Base-by-base conservation (phyloP, 2,329 filamentous ascomycete species). In the Ascochyta koolunga region DNA sequence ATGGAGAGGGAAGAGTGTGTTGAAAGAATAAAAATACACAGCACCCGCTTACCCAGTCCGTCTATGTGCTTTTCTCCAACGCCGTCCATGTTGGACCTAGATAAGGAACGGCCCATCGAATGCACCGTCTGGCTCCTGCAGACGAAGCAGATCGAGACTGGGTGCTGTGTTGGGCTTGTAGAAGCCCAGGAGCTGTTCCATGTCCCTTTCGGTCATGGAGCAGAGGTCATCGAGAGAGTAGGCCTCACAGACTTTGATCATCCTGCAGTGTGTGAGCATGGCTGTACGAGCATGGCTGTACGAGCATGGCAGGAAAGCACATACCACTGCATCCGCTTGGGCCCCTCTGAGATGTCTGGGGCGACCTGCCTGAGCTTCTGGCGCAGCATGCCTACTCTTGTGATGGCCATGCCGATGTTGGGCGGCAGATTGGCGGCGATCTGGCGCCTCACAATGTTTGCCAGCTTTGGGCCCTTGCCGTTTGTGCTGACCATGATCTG, bases 401-500 rank as follows among this genome's bases (percentile, higher is more conserved):
- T 84, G 56, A 99, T 93, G 6, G 95, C 95, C 42, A 88, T 86
- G 8, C 95, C 95, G 25, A 90, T 89, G 61, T 95, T 91, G 16
- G 79, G 78, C 1, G 95, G 95, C 51, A 99, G 78, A 42, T 81
- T 82, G 18, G 80, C 82, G 16, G 91, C 93, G 61, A 99, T 96
- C 70, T 89, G 86, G 70, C 89, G 84, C 48, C 93, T 82, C 44
- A 99, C 89, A 41, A 93, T 87, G 63, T 91, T 93, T 9, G 95
- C 95, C 60, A 99, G 79, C 71, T 93, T 88, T 0, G 95, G 95
- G 0, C 95, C 95, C 72, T 96, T 97, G 46, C 95, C 95, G 73
- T 98, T 99, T 31, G 95, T 99, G 78, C 90, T 96, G 65, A 99
- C 93, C 95, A 99, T 99, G 68, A 99, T 89, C 79, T 99, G 95